phyloP scores from a whole-genome alignment of 148 eudicot species.

The Selenicereus undatus region DNA sequence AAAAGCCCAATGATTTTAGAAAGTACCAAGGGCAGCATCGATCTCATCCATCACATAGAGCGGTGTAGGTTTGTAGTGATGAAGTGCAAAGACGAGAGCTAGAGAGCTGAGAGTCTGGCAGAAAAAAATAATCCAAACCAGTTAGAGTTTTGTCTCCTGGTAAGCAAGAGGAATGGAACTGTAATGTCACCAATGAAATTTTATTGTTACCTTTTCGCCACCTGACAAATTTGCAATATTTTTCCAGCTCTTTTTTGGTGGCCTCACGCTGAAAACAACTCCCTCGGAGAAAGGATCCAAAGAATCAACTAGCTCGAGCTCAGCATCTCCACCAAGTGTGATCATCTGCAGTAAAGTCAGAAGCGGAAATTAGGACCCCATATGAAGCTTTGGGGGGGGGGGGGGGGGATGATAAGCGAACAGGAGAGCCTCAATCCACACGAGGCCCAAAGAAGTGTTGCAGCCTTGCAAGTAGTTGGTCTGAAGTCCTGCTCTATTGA shows the following conservation, averaged over 20 bases:
- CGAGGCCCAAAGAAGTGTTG: background rate
- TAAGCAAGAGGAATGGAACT: background rate
- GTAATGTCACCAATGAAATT: background rate
- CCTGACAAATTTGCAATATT: slow-evolving; percentile 95
- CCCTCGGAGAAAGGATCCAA: slow-evolving; percentile 99
- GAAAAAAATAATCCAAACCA: background rate
- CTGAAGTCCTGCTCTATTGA: background rate
- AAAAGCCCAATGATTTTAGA: background rate
- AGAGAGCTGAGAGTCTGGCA: slow-evolving; percentile 90
- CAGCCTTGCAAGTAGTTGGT: background rate
- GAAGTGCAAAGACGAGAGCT: slow-evolving; percentile 95
- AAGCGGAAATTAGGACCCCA: background rate
- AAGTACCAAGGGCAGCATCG: slow-evolving; percentile 92
- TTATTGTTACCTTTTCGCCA: slow-evolving; percentile 78
- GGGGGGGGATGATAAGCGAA: background rate
- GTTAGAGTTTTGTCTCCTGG: background rate
- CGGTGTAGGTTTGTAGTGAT: slow-evolving; percentile 97
- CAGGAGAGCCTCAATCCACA: background rate
- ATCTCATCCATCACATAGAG: slow-evolving; percentile 98
- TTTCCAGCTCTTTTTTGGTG: slow-evolving; percentile 99
- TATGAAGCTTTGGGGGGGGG: too few species aligned
- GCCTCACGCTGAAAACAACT: slow-evolving; percentile 96
- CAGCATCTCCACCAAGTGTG: slow-evolving; percentile 98
- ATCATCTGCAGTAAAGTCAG: slow-evolving; percentile 65
- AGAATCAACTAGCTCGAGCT: slow-evolving; percentile 95